Evolutionary conservation across 495 filamentous ascomycete genomes (phyloP), one percentile per base, ranked within the genome.

Genomic region (Penicillium pancosmium): DNA sequence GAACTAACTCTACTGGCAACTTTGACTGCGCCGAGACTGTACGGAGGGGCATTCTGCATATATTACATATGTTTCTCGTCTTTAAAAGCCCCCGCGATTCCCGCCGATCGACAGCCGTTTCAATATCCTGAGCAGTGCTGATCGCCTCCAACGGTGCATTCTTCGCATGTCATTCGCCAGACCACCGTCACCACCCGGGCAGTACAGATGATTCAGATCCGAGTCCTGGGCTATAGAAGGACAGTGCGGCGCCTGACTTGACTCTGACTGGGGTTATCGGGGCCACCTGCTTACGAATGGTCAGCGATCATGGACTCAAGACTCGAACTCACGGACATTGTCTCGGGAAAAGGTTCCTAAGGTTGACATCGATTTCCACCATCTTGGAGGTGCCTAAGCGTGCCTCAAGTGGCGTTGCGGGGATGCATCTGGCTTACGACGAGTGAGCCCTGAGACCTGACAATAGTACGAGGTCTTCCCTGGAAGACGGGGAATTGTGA

Each of bases 71-170:
- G 27, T 31, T 31, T 35, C 5, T 7, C 35, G n/a, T 44, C 23
- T 56, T 56, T 60, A 46, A 60, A 51, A 12, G 9, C 38, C 46
- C 40, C 56, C 56, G 56, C 50, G 56, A 50, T 53, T 59, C 38
- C 56, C 50, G 56, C 56, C n/a, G 50, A 47, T 56, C 38, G 11
- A 16, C 48, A 41, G 46, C 21, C 11, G 21, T 27, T 18, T 48
- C 46, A 48, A 48, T 27, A 8, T 44, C 25, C 31, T 5, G 38
- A 31, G 16, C 52, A 41, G 35, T 50, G 25, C 36, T 31, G 25
- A 41, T 44, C 36, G 23, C 46, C 21, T 48, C 27, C 46, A 48
- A 25, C 46, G 46, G 46, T 27, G 9, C 19, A 12, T 11, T 15
- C 11, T 13, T n/a, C 18, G 8, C 9, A 5, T 13, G 5, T 27